A percentile compares a stretch with the other conserved stretches of the same genome.
Evolutionary conservation across 2,329 filamentous ascomycete species (phyloP).

Genomic region (Cordyceps cicadae): DNA sequence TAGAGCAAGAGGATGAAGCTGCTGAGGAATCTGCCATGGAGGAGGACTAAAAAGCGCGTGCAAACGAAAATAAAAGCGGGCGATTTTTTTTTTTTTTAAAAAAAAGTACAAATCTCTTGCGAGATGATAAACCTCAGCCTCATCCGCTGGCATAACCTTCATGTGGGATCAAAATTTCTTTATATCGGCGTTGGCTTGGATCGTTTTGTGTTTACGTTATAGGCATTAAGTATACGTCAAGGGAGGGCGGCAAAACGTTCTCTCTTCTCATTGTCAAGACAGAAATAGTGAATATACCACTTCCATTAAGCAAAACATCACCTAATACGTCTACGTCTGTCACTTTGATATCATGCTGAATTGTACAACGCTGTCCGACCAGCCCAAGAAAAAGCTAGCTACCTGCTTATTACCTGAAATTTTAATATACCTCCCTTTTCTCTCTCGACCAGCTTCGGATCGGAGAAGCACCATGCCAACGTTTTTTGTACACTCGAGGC

Average conservation of each 20-base stretch:
- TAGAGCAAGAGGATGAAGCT: conserved; percentile 27
- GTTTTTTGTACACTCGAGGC: not conserved
- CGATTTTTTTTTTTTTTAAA: too few species aligned
- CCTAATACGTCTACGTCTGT: not conserved
- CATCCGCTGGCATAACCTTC: conserved; percentile 6
- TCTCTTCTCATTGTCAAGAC: not conserved
- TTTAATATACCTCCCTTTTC: not conserved
- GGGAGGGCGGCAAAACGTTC: not conserved
- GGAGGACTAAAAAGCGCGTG: conserved; percentile 7
- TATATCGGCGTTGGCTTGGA: conserved; percentile 11
- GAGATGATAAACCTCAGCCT: not conserved
- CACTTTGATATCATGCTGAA: not conserved
- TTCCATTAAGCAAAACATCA: not conserved
- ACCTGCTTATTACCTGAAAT: not conserved
- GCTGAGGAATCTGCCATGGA: conserved; percentile 29
- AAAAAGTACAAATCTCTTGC: conserved; percentile 3
- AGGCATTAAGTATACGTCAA: not conserved
- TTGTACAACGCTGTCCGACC: not conserved
- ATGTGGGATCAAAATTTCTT: conserved; percentile 7
- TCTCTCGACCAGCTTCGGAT: not conserved
- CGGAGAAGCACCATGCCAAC: not conserved
- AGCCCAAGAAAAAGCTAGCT: not conserved
- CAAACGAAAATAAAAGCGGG: not conserved
- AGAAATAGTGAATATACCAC: not conserved
- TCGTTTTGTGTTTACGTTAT: not conserved